Percentiles rank a stretch among this genome's conserved stretches.
phyloP scores from a whole-genome alignment of 179 eudicot genomes.

The Silene coronaria region DNA sequence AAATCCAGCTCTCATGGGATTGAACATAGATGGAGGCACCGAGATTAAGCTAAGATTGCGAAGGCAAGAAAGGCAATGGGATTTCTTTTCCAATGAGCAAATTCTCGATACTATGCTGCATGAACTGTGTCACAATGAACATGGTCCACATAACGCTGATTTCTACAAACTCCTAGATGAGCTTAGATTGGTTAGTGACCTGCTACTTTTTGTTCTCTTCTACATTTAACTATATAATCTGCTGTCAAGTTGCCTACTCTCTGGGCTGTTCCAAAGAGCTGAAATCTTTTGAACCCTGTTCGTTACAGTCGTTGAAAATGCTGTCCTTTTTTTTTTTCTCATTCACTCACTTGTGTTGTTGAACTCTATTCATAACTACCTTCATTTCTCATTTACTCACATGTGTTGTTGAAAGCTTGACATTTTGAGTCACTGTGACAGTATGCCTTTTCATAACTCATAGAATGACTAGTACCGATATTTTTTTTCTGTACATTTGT shows the following conservation, averaged over 20 bases:
- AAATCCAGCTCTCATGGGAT: slow-evolving; percentile 64
- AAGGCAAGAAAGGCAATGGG: slow-evolving; percentile 59
- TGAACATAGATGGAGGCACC: slow-evolving; percentile 65
- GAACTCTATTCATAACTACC: too few species aligned
- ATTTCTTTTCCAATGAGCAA: slow-evolving; percentile 58
- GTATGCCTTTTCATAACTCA: background rate
- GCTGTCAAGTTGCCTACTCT: background rate
- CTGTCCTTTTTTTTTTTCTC: background rate
- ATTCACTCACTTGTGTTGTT: background rate
- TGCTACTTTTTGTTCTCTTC: background rate
- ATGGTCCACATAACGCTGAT: slow-evolving; percentile 64
- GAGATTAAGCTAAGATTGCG: slow-evolving; percentile 68
- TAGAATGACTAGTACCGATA: background rate
- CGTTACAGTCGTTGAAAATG: background rate
- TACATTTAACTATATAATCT: background rate
- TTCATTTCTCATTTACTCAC: background rate
- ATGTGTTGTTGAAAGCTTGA: background rate
- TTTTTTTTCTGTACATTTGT: slow-evolving; percentile 12
- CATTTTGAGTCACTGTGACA: slow-evolving; percentile 1
- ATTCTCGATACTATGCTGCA: slow-evolving; percentile 85
- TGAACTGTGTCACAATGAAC: slow-evolving; percentile 69
- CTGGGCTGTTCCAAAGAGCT: background rate
- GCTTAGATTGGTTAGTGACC: slow-evolving; percentile 53
- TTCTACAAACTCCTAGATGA: slow-evolving; percentile 78
- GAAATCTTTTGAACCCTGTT: background rate